Base-by-base conservation (phyloP, 164 flowering plant species). In the Chimonanthus praecox region DNA sequence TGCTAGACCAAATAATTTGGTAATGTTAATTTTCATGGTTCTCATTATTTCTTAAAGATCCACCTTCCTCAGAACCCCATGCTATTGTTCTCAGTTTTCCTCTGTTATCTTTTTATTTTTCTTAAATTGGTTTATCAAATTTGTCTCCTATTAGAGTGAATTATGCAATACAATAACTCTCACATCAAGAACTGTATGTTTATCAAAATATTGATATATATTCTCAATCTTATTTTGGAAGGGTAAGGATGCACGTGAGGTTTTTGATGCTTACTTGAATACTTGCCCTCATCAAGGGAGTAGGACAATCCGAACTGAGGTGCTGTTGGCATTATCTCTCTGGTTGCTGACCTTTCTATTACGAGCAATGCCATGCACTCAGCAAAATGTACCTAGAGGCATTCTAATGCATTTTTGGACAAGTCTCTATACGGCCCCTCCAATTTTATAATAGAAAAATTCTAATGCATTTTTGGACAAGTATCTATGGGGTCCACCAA, bases 301-400 rank as follows among this genome's bases (percentile, higher is more conserved):
- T 48, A 58, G 76, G 48, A 74, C 76, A 60, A 74, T 74, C 45
- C 72, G 76, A 60, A 74, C 76, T 21, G 76, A 74, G 76, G 76
- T 74, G 68, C 49, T n/a, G 43, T 33, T 49, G 46, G 43, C 43
- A 5, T 63, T 58, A 10, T 44, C 21, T 33, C 16, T 46, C 7
- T n/a, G 18, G 18, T 49, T 43, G 11, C 44, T 21, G 21, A 18
- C 33, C 18, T 58, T 46, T 15, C 44, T 13, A 6, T 49, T 8
- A 43, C 44, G 43, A 3, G 3, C 11, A 33, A 71, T 71, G 21
- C 47, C n/a, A 15, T 71, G 4, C 9, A 45, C 54, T 0, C 3
- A 10, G 1, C 49, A 13, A 13, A 47, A 2, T 48, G 18, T 48
- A 3, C 16, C 71, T 33, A 33, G 33, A 33, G 33, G 33, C 33